A percentile compares a stretch with the other conserved stretches of the same genome.
phyloP scores from a whole-genome alignment of 2,329 filamentous ascomycete species.

The Trichoderma polysporum region DNA sequence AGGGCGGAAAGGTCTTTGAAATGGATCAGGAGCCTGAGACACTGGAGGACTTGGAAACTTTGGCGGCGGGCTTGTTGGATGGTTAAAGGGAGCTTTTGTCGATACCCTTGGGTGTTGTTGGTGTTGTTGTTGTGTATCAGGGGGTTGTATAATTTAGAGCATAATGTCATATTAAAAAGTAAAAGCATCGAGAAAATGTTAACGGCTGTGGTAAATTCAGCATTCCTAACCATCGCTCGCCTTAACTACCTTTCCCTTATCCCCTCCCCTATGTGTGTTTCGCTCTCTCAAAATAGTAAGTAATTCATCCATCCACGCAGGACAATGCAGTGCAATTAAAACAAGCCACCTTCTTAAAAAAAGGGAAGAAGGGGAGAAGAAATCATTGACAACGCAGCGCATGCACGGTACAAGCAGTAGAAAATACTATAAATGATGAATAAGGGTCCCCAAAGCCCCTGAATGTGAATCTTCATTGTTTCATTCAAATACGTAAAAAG shows the following conservation, averaged over 20 bases:
- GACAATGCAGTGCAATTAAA: neutral
- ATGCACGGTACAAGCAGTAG: neutral
- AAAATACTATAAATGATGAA: neutral
- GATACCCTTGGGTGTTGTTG: neutral
- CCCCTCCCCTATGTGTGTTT: neutral
- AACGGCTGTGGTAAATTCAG: neutral
- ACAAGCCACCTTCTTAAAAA: neutral
- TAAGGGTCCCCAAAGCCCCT: neutral
- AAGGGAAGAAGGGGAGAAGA: neutral
- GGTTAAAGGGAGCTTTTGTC: constrained; percentile 29
- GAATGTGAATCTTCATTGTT: neutral
- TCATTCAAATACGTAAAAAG: constrained; percentile 11
- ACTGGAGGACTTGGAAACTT: constrained; percentile 73
- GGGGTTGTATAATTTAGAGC: neutral
- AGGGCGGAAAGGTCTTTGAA: constrained; percentile 57
- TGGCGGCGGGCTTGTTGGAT: constrained; percentile 71
- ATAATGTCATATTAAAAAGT: neutral
- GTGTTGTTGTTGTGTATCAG: neutral
- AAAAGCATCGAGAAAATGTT: neutral
- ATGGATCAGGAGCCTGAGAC: constrained; percentile 71
- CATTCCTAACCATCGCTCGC: neutral
- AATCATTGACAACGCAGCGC: neutral
- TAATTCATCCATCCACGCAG: neutral
- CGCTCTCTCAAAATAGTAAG: neutral
- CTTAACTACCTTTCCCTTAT: neutral